Evolutionary conservation across 176 grass and related monocot species (phyloP).

Genomic region (Avena sativa): DNA sequence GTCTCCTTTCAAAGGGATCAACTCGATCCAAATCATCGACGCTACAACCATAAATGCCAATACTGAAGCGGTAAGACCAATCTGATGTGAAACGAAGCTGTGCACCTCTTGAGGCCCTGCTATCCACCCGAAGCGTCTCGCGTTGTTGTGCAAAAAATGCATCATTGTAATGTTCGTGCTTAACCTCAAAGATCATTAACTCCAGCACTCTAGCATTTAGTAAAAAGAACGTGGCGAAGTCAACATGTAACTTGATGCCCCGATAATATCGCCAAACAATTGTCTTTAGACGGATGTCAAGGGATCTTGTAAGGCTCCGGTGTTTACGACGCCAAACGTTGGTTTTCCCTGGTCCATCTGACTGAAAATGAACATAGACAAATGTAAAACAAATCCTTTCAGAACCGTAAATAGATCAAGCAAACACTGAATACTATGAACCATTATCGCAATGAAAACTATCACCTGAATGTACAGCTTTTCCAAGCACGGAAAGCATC

Average conservation of each 20-base stretch:
- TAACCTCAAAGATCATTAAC: background rate
- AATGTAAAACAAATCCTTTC: background rate
- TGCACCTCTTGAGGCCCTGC: background rate
- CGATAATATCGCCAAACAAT: background rate
- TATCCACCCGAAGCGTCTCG: background rate
- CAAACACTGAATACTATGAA: background rate
- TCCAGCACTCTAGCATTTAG: background rate
- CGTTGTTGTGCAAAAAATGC: background rate
- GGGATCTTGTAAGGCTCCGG: background rate
- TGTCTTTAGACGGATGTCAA: background rate
- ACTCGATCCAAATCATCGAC: background rate
- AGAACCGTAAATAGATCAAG: background rate
- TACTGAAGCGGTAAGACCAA: background rate
- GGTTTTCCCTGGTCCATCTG: background rate
- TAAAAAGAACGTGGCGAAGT: conserved; percentile 2
- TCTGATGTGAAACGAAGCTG: background rate
- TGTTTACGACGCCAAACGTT: background rate
- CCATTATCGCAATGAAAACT: background rate
- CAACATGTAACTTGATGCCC: background rate
- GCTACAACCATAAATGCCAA: background rate
- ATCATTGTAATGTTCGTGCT: background rate
- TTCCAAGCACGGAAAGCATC: background rate
- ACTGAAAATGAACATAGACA: conserved; percentile 5
- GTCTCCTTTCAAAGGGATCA: background rate
- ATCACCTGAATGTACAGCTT: background rate